phyloP scores from a whole-genome alignment of 768 basidiomycete species.

The Trametes elegans region DNA sequence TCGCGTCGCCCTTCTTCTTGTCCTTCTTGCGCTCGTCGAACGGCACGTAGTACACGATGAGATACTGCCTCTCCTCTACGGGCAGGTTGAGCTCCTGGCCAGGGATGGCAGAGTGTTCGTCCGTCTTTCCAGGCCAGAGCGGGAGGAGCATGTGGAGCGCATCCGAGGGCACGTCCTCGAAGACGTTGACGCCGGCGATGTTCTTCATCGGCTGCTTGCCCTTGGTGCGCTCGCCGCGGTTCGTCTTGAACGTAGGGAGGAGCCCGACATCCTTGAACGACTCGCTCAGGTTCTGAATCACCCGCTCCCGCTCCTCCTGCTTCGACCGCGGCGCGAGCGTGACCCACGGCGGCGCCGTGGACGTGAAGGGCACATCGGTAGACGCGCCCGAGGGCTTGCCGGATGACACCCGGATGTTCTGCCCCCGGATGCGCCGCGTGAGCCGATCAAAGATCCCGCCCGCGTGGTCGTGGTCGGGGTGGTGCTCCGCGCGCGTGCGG shows the following conservation, averaged over 20 bases:
- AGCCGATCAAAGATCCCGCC: slow-evolving; percentile 19
- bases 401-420: slow-evolving; percentile 6
- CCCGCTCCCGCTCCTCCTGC: slow-evolving; percentile 66
- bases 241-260: slow-evolving; percentile 48
- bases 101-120: slow-evolving; percentile 34
- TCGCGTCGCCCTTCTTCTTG: slow-evolving; percentile 31
- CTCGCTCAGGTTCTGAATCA: slow-evolving; percentile 60
- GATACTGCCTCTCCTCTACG: slow-evolving; percentile 58
- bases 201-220: slow-evolving; percentile 23
- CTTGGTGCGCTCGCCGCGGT: slow-evolving; percentile 22
- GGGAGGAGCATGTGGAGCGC: slow-evolving; percentile 82
- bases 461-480: slow-evolving; percentile 19
- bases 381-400: slow-evolving; percentile 19
- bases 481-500: slow-evolving; percentile 21
- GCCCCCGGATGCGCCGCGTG: slow-evolving; percentile 23
- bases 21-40: slow-evolving; percentile 34
- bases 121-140: slow-evolving; percentile 79
- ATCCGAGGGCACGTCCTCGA: slow-evolving; percentile 55
- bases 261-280: slow-evolving; percentile 83
- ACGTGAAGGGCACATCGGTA: slow-evolving; percentile 13
- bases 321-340: slow-evolving; percentile 59
- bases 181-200: slow-evolving; percentile 21
- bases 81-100: slow-evolving; percentile 34
- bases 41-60: slow-evolving; percentile 80
- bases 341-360: slow-evolving; percentile 55